Evolutionary conservation across 2,329 filamentous ascomycete genomes (phyloP).

Genomic region (Drechslerella stenobrocha): DNA sequence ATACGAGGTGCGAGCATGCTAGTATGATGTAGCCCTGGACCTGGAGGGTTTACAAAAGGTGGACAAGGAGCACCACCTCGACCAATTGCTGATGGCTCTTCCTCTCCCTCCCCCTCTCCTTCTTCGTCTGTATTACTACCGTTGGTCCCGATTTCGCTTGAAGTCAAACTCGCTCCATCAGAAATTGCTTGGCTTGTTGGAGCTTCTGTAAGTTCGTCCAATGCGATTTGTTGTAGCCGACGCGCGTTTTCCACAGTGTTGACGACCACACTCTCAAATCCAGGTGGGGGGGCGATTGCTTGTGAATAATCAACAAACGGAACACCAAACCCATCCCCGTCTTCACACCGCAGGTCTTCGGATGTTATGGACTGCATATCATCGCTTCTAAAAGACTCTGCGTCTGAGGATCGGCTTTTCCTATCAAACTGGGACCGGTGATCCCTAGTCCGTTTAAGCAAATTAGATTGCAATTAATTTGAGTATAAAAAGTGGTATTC

Average conservation of each 20-base stretch:
- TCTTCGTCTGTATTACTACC: constrained; percentile 29
- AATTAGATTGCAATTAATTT: too few relatives aligned
- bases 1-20: not conserved
- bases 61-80: constrained; percentile 5
- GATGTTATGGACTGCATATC: constrained; percentile 29
- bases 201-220: constrained; percentile 6
- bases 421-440: constrained; percentile 54
- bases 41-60: constrained; percentile 36
- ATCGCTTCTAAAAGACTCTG: constrained; percentile 53
- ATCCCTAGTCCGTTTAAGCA: too few relatives aligned
- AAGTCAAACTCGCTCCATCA: constrained; percentile 2
- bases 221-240: constrained; percentile 19
- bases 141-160: constrained; percentile 39
- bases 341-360: constrained; percentile 26
- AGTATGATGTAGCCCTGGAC: constrained; percentile 6
- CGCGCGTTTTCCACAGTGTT: constrained; percentile 28
- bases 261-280: constrained; percentile 33
- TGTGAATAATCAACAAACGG: constrained; percentile 16
- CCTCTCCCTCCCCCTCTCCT: constrained; percentile 14
- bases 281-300: constrained; percentile 29
- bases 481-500: too few relatives aligned
- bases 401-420: constrained; percentile 54
- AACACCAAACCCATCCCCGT: constrained; percentile 52
- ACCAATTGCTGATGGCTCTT: not conserved
- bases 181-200: not conserved